phyloP scores from a whole-genome alignment of 495 filamentous ascomycete species.

The Stereocaulon alpinum region DNA sequence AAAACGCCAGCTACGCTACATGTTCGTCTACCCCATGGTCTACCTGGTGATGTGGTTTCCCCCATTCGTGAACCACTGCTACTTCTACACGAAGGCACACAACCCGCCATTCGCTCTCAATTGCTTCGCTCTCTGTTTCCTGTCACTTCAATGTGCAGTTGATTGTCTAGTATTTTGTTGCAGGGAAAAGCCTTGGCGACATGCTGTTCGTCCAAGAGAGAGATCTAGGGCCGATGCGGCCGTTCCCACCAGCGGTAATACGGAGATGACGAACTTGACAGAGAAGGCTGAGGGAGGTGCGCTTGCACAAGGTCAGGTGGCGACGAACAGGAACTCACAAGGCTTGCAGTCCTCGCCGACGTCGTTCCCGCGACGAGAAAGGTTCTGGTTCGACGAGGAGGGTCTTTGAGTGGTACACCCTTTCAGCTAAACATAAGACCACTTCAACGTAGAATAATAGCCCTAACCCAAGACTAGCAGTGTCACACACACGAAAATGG shows the following conservation, averaged over 20 bases:
- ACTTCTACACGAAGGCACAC: slow-evolving; percentile 40
- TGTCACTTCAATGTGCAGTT: slow-evolving; percentile 52
- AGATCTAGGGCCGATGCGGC: neutral
- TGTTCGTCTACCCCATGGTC: slow-evolving; percentile 62
- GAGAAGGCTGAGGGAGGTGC: neutral
- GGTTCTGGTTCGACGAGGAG: neutral
- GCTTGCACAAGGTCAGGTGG: neutral
- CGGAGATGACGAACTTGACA: neutral
- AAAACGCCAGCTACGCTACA: slow-evolving; percentile 52
- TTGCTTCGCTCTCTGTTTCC: slow-evolving; percentile 42
- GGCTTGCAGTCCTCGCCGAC: neutral
- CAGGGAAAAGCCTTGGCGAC: slow-evolving; percentile 59
- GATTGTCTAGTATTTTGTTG: slow-evolving; percentile 56
- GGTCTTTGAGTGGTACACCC: neutral
- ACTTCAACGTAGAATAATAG: too few relatives aligned
- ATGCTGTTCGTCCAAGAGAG: slow-evolving; percentile 18
- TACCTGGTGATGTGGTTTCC: slow-evolving; percentile 64
- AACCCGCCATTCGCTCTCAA: slow-evolving; percentile 45
- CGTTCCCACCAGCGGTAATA: too few relatives aligned
- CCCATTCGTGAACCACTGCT: slow-evolving; percentile 57
- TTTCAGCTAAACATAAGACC: neutral
- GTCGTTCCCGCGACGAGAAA: neutral
- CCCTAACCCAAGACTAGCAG: too few relatives aligned
- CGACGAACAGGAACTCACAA: neutral
- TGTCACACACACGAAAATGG: too few relatives aligned